Percentiles rank a stretch among this genome's conserved stretches.
phyloP scores from a whole-genome alignment of 352 stramenopile species.

The Pythium dissotocum region DNA sequence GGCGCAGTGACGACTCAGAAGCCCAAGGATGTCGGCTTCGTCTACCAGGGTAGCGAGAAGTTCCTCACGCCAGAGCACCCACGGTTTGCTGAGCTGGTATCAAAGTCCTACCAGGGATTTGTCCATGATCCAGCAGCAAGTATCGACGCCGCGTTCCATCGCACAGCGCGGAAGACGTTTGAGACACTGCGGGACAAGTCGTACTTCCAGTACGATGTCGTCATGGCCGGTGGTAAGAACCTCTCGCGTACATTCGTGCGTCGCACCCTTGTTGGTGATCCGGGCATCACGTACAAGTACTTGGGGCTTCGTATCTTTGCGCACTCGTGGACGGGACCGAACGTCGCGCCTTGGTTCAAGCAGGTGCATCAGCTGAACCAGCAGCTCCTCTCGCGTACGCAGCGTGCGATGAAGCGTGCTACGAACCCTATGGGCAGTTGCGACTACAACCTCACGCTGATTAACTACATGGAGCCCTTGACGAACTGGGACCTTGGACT shows the following conservation, averaged over 20 bases:
- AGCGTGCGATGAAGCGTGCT: conserved; percentile 24
- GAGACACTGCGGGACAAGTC: conserved; percentile 36
- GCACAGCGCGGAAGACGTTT: conserved; percentile 19
- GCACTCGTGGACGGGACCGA: conserved; percentile 54
- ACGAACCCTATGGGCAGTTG: conserved; percentile 26
- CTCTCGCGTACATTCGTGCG: conserved; percentile 71
- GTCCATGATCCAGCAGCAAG: conserved; percentile 26
- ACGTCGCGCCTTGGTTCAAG: conserved; percentile 27
- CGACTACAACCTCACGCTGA: conserved; percentile 66
- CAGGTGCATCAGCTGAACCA: conserved; percentile 23
- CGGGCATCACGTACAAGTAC: conserved; percentile 90
- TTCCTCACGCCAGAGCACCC: conserved; percentile 30
- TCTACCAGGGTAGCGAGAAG: conserved; percentile 28
- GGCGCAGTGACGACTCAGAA: not conserved
- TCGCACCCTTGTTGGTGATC: conserved; percentile 75
- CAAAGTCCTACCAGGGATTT: conserved; percentile 28
- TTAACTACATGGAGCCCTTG: conserved; percentile 52
- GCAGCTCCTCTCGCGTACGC: conserved; percentile 19
- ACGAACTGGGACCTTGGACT: conserved; percentile 41
- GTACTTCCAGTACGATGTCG: conserved; percentile 49
- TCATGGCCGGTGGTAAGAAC: conserved; percentile 47
- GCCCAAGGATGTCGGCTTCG: conserved; percentile 8
- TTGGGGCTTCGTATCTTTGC: conserved; percentile 84
- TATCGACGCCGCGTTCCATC: conserved; percentile 23
- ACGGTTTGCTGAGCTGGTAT: conserved; percentile 21